These are phyloP conservation scores for Fereydounia khargensis DNA, from an alignment of 1,284 basidiomycete species.

Conservation along the genomic window DNA sequence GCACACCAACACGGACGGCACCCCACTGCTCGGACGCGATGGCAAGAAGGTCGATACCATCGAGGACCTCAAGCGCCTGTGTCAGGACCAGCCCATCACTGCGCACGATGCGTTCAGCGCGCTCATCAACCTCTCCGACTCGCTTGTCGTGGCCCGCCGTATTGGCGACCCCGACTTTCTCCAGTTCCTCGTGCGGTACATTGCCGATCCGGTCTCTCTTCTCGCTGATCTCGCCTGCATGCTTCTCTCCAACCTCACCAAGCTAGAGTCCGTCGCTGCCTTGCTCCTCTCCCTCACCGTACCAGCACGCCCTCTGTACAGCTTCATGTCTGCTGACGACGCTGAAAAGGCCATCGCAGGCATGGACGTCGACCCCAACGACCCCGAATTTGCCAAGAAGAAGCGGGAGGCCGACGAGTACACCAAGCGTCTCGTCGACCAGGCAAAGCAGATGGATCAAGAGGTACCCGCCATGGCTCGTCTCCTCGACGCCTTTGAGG, in stretches of 20 bases:
- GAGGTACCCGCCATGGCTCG: constrained; percentile 48
- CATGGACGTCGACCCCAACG: constrained; percentile 48
- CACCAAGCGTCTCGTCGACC: constrained; percentile 24
- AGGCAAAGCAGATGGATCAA: constrained; percentile 38
- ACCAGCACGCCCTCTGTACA: constrained; percentile 47
- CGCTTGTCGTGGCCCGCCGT: constrained; percentile 69
- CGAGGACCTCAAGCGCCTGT: constrained; percentile 74
- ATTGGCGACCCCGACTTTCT: constrained; percentile 73
- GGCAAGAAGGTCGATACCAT: constrained; percentile 50
- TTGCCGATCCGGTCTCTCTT: constrained; percentile 80
- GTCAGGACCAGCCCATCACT: constrained; percentile 74
- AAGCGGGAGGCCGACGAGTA: constrained; percentile 36
- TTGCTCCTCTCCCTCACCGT: constrained; percentile 67
- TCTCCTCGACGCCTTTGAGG: constrained; percentile 54
- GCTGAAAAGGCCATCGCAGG: constrained; percentile 34
- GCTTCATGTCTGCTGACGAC: constrained; percentile 43
- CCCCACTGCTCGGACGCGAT: constrained; percentile 34
- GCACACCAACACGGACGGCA: constrained; percentile 40
- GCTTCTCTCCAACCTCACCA: constrained; percentile 91
- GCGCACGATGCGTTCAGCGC: constrained; percentile 94
- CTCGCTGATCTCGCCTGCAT: constrained; percentile 93
- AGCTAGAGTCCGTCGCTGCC: constrained; percentile 71
- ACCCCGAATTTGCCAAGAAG: constrained; percentile 44
- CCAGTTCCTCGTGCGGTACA: constrained; percentile 82
- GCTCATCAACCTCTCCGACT: constrained; percentile 89